Evolutionary conservation across 208 protist species (phyloP).

Genomic region (Porcisia hertigi): DNA sequence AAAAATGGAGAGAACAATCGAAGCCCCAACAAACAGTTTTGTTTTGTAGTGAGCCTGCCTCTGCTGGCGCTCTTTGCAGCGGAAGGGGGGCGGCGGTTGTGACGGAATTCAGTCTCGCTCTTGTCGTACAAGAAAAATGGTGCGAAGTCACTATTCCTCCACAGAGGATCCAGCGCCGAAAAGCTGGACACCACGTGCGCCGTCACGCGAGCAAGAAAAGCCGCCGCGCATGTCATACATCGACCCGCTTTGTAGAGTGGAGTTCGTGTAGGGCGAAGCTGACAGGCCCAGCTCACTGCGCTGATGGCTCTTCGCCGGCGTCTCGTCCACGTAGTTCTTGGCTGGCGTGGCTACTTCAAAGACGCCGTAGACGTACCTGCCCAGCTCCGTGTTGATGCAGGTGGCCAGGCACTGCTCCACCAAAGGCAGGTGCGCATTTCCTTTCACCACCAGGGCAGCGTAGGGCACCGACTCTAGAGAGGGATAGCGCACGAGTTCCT

Average conservation of each 20-base stretch:
- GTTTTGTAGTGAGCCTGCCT: not conserved
- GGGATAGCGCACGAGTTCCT: constrained; percentile 32
- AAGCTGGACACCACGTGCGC: constrained; percentile 21
- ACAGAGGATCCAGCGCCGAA: constrained; percentile 31
- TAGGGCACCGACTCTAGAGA: constrained; percentile 32
- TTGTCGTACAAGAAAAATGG: not conserved
- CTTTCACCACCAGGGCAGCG: constrained; percentile 32
- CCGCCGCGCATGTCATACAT: constrained; percentile 31
- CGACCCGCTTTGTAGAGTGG: constrained; percentile 35
- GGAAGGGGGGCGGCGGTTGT: not conserved
- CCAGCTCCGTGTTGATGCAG: constrained; percentile 32
- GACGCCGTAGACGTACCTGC: constrained; percentile 38
- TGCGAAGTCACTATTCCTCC: constrained; percentile 15
- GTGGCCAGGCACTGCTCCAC: constrained; percentile 23
- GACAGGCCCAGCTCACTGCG: constrained; percentile 53
- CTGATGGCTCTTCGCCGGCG: constrained; percentile 38
- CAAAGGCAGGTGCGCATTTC: constrained; percentile 18
- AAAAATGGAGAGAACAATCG: not conserved
- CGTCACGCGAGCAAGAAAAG: constrained; percentile 29
- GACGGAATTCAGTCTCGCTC: not conserved
- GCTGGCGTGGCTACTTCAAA: constrained; percentile 56
- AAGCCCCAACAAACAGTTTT: not conserved
- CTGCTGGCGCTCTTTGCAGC: not conserved
- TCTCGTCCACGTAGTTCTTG: constrained; percentile 52
- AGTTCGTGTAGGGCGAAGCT: constrained; percentile 38